phyloP scores from a whole-genome alignment of 495 filamentous ascomycete genomes.

The Neurospora sp. region DNA sequence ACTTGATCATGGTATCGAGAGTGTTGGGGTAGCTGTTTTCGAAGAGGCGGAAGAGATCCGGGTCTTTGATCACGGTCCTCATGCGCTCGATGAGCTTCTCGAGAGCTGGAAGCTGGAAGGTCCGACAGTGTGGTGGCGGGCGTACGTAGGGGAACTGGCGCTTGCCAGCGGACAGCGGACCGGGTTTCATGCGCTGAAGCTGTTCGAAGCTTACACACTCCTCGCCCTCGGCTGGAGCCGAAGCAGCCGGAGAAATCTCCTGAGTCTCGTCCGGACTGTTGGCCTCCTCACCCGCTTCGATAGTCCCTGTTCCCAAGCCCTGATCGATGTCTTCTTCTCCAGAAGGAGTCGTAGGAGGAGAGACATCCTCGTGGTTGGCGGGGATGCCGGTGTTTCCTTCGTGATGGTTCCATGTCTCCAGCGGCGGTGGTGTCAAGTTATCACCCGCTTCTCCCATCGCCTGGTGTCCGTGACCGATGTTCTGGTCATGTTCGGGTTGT shows the following conservation, averaged over 20 bases:
- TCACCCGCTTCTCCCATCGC: background rate
- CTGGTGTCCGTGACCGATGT: background rate
- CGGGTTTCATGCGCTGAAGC: constrained; percentile 17
- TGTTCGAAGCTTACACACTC: constrained; percentile 12
- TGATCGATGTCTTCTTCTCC: background rate
- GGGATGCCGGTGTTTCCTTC: background rate
- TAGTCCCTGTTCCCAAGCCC: background rate
- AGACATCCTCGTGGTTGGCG: background rate
- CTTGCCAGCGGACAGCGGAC: constrained; percentile 28
- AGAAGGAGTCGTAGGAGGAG: background rate
- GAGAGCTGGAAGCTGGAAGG: constrained; percentile 43
- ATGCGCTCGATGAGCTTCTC: constrained; percentile 40
- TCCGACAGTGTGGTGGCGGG: constrained; percentile 46
- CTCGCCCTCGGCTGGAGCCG: background rate
- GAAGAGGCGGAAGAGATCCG: constrained; percentile 52
- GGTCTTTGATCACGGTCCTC: constrained; percentile 41
- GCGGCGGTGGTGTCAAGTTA: background rate
- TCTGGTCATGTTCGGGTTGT: background rate
- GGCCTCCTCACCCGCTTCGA: background rate
- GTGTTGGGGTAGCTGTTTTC: constrained; percentile 53
- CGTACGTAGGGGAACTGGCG: constrained; percentile 46
- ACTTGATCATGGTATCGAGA: constrained; percentile 52
- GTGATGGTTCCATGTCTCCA: background rate
- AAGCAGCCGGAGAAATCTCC: background rate
- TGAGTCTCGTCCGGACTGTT: background rate